Evolutionary conservation across 306 rosid genomes (phyloP).

Genomic region (Lablab purpureus): DNA sequence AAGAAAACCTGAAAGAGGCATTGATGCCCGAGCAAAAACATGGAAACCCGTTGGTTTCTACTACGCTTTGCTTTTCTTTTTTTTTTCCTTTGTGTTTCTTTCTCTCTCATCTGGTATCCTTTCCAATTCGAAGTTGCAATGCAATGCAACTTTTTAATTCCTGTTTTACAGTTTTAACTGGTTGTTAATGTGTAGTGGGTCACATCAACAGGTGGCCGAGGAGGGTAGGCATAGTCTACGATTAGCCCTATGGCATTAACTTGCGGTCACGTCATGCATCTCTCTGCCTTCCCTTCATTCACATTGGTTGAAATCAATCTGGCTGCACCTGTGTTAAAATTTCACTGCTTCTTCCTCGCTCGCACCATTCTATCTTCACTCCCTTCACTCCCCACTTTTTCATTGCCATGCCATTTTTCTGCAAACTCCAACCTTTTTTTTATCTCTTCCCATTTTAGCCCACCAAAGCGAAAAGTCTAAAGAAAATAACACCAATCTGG

Average conservation of each 20-base stretch:
- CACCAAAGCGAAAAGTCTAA: neutral
- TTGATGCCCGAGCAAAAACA: conserved; percentile 45
- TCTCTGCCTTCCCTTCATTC: conserved; percentile 36
- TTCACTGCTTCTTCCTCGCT: neutral
- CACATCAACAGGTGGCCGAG: conserved; percentile 67
- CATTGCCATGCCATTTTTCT: conserved; percentile 16
- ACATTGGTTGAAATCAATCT: conserved; percentile 40
- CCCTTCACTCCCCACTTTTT: neutral
- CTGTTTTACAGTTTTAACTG: conserved; percentile 59
- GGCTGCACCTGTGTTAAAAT: neutral
- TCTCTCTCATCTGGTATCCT: conserved; percentile 38
- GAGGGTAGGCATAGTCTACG: conserved; percentile 53
- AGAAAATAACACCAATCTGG: neutral
- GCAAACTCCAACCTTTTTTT: conserved; percentile 34
- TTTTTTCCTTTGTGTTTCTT: neutral
- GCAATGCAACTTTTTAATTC: conserved; percentile 4
- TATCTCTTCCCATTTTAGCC: conserved; percentile 37
- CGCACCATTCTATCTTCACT: neutral
- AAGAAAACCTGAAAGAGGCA: neutral
- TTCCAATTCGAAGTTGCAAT: conserved; percentile 32
- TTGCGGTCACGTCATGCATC: conserved; percentile 57
- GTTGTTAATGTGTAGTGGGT: conserved; percentile 62
- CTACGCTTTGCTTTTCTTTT: neutral
- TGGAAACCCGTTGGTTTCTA: conserved; percentile 42
- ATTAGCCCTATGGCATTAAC: conserved; percentile 47